These are phyloP conservation scores for Thielaviopsis ethacetica DNA, from an alignment of 2,329 filamentous ascomycete genomes.

Conservation along the genomic window DNA sequence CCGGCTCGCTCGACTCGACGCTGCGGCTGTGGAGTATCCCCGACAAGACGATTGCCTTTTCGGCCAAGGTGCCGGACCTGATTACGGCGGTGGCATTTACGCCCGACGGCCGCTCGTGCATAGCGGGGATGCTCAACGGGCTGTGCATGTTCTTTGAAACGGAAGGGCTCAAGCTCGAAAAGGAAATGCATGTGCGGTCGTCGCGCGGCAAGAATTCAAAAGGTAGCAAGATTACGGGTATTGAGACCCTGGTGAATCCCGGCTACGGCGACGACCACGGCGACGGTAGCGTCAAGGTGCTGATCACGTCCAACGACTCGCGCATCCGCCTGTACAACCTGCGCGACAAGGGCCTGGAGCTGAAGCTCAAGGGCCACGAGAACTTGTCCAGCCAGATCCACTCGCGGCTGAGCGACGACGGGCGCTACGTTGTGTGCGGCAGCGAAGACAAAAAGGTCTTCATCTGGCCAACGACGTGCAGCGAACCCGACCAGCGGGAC, in stretches of 20 bases:
- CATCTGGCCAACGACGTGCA: conserved; percentile 51
- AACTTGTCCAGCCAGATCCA: conserved; percentile 84
- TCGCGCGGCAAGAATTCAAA: conserved; percentile 86
- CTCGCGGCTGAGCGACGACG: conserved; percentile 77
- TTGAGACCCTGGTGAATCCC: conserved; percentile 47
- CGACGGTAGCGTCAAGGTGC: conserved; percentile 57
- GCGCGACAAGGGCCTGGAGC: conserved; percentile 65
- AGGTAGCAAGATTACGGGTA: conserved; percentile 93
- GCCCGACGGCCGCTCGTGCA: conserved; percentile 76
- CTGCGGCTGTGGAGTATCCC: conserved; percentile 92
- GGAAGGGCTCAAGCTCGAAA: conserved; percentile 67
- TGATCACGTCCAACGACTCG: conserved; percentile 92
- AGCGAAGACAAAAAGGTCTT: conserved; percentile 85
- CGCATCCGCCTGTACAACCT: conserved; percentile 80
- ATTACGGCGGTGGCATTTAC: conserved; percentile 91
- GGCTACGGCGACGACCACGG: conserved; percentile 14
- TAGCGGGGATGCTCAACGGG: conserved; percentile 75
- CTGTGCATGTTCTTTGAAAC: conserved; percentile 86
- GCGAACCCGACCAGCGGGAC: conserved; percentile 37
- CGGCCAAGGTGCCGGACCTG: conserved; percentile 62
- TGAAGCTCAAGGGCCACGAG: conserved; percentile 83
- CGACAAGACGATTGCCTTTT: conserved; percentile 81
- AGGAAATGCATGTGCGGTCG: conserved; percentile 85
- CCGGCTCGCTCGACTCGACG: conserved; percentile 78
- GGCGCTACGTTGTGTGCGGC: conserved; percentile 72